These are phyloP conservation scores for Sclerotinia subarctica DNA, from an alignment of 2,329 filamentous ascomycete genomes.

Conservation along the genomic window DNA sequence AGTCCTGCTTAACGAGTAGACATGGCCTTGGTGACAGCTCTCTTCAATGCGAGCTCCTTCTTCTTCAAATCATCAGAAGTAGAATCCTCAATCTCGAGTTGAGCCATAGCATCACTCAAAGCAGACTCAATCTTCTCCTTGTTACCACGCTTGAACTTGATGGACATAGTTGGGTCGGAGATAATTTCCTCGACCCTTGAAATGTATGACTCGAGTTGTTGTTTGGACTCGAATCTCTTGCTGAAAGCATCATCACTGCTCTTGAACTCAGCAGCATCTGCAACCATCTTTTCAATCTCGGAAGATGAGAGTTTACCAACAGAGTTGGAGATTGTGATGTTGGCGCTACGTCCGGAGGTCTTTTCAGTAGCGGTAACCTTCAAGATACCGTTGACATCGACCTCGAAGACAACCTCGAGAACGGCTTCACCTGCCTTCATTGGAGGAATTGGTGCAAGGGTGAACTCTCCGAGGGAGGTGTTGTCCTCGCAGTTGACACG, in stretches of 20 bases:
- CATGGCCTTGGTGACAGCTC: constrained; percentile 96
- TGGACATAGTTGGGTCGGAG: constrained; percentile 89
- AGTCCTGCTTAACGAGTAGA: constrained; percentile 69
- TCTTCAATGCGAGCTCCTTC: constrained; percentile 98
- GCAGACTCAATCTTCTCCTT: constrained; percentile 99
- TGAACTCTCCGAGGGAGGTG: constrained; percentile 96
- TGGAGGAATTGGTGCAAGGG: constrained; percentile 81
- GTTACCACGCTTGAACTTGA: constrained; percentile 98
- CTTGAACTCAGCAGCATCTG: constrained; percentile 97
- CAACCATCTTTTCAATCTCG: constrained; percentile 99
- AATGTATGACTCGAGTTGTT: constrained; percentile 99
- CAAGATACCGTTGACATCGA: constrained; percentile 99
- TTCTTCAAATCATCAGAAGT: constrained; percentile 95
- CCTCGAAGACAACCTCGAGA: constrained; percentile 97
- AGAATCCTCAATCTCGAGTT: constrained; percentile 93
- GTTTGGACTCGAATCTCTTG: constrained; percentile 98
- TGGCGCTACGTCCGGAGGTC: constrained; percentile 93
- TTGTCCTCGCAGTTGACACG: constrained; percentile 98
- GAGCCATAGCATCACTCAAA: constrained; percentile 94
- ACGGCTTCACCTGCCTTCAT: constrained; percentile 79
- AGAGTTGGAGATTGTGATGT: constrained; percentile 99
- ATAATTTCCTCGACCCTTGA: constrained; percentile 98
- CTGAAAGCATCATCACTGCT: constrained; percentile 94
- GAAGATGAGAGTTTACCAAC: constrained; percentile 93
- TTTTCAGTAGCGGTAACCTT: constrained; percentile 99